Evolutionary conservation across 1,139 yeast species (phyloP).

Genomic region (Yamadazyma atmosphaerica): DNA sequence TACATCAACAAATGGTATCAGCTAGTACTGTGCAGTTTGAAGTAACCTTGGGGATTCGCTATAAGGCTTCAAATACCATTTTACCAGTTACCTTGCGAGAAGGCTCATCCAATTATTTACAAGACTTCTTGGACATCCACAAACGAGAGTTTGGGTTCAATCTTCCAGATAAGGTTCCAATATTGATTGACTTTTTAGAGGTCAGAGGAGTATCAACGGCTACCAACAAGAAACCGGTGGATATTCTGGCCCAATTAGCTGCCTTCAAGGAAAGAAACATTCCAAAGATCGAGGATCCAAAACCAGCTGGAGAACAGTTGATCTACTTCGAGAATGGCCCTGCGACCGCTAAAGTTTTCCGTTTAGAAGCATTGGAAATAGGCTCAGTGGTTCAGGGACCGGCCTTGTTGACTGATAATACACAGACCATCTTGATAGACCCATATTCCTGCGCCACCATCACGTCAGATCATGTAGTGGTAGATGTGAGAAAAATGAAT

Average conservation of each 20-base stretch:
- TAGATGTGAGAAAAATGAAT: too few species aligned
- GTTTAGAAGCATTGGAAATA: constrained; percentile 47
- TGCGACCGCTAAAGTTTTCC: constrained; percentile 28
- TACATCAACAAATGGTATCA: too few species aligned
- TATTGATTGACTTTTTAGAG: too few species aligned
- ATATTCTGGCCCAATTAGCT: neutral
- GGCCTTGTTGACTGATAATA: constrained; percentile 78
- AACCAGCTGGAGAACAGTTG: neutral
- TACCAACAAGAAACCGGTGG: constrained; percentile 10
- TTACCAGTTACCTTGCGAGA: too few species aligned
- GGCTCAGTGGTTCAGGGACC: constrained; percentile 71
- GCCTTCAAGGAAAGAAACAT: too few species aligned
- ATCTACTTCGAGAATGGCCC: constrained; percentile 11
- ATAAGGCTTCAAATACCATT: too few species aligned
- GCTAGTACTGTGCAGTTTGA: too few species aligned
- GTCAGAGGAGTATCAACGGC: constrained; percentile 41
- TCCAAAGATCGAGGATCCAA: too few species aligned
- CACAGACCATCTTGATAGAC: constrained; percentile 82
- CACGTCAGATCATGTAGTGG: constrained; percentile 51
- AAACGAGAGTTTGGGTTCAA: constrained; percentile 69
- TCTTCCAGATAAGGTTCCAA: too few species aligned
- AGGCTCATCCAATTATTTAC: constrained; percentile 28
- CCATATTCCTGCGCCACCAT: constrained; percentile 66
- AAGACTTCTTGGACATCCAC: constrained; percentile 50
- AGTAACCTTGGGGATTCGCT: too few species aligned